Conservation (phyloP, 169 alveolate species). For the Plasmodium gallinaceum region DNA sequence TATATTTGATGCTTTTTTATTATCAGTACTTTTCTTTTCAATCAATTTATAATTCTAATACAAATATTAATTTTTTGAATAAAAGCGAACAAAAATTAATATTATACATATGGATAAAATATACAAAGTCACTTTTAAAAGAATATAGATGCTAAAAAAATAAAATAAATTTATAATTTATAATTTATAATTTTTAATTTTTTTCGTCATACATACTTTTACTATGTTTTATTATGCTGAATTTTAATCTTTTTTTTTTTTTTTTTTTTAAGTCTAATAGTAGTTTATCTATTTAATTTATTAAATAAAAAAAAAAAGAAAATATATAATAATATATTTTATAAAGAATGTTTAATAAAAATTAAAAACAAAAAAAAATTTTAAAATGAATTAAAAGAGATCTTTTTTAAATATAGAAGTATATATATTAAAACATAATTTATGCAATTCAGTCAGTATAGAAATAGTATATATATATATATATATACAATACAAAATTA, state of each 20-base stretch:
- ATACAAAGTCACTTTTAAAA: constrained; percentile 14
- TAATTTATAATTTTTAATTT: not conserved
- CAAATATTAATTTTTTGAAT: constrained; percentile 6
- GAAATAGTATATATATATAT: not conserved
- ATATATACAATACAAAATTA: not conserved
- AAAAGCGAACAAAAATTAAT: constrained; percentile 38
- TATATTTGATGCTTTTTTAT: constrained; percentile 59
- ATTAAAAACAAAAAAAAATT: too few species aligned
- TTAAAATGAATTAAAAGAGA: too few species aligned
- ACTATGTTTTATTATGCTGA: not conserved
- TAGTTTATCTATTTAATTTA: not conserved
- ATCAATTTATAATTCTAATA: constrained; percentile 2
- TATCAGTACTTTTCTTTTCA: constrained; percentile 59
- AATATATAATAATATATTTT: too few species aligned
- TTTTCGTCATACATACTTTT: not conserved
- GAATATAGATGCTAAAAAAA: constrained; percentile 19
- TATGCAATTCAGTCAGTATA: not conserved
- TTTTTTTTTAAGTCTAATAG: not conserved
- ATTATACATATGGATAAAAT: constrained; percentile 25
- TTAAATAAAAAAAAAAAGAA: too few species aligned
- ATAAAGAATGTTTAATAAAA: too few species aligned
- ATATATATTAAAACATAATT: too few species aligned
- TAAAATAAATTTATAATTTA: too few species aligned
- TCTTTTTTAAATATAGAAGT: too few species aligned
- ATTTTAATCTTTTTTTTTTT: not conserved